Evolutionary conservation across 2,329 filamentous ascomycete species (phyloP).

Genomic region (Pezicula rhizophila): DNA sequence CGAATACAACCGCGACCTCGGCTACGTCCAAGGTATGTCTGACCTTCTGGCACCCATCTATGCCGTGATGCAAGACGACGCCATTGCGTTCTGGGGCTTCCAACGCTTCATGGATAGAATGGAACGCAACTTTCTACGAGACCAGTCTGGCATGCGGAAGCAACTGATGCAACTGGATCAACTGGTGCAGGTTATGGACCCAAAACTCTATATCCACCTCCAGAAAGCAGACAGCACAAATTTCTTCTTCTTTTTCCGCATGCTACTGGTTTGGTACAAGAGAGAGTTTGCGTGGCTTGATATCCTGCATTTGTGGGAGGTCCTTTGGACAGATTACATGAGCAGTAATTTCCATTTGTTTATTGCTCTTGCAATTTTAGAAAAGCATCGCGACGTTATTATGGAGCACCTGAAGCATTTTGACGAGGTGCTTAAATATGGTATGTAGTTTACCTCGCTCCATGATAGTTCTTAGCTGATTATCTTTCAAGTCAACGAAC

Average conservation of each 20-base stretch:
- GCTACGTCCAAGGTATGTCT: conserved; percentile 98
- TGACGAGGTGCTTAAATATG: conserved; percentile 94
- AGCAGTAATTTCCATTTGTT: conserved; percentile 92
- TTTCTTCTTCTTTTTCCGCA: conserved; percentile 99
- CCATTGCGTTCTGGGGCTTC: conserved; percentile 94
- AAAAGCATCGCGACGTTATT: conserved; percentile 94
- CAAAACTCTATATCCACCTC: conserved; percentile 85
- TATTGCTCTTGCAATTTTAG: conserved; percentile 84
- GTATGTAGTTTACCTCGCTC: conserved; percentile 43
- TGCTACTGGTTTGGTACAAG: conserved; percentile 98
- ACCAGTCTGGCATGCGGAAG: conserved; percentile 91
- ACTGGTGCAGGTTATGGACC: conserved; percentile 93
- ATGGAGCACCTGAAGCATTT: conserved; percentile 92
- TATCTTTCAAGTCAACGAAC: conserved; percentile 69
- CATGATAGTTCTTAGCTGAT: not conserved
- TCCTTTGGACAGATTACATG: conserved; percentile 86
- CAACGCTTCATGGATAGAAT: conserved; percentile 95
- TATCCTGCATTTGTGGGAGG: conserved; percentile 84
- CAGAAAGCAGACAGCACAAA: conserved; percentile 91
- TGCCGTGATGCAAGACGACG: conserved; percentile 94
- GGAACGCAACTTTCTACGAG: conserved; percentile 93
- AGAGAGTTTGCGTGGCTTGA: conserved; percentile 90
- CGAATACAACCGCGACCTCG: conserved; percentile 90
- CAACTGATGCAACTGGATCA: conserved; percentile 90
- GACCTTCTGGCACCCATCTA: conserved; percentile 94